Percentiles rank a stretch among this genome's conserved stretches.
phyloP scores from a whole-genome alignment of 108 stramenopile genomes.

The Cyclotella atomus region DNA sequence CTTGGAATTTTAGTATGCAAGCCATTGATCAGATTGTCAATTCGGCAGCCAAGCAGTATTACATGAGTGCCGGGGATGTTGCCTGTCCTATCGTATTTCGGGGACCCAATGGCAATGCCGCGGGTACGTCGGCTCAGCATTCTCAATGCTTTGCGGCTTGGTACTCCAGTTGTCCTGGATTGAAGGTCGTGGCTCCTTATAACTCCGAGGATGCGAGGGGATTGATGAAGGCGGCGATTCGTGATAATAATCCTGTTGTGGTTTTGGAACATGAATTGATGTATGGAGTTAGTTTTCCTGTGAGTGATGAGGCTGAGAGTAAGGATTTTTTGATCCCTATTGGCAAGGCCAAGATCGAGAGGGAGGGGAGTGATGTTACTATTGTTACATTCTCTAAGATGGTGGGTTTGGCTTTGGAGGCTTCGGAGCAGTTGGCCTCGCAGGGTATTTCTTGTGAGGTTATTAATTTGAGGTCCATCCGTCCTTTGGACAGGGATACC shows the following conservation, averaged over 20 bases:
- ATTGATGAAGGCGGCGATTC: conserved; percentile 98
- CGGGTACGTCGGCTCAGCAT: conserved; percentile 99
- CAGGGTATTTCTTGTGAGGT: conserved; percentile 93
- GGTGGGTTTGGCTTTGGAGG: conserved; percentile 93
- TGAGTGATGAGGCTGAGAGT: conserved; percentile 92
- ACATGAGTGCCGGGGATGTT: conserved; percentile 97
- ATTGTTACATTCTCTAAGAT: conserved; percentile 93
- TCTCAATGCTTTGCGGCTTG: conserved; percentile 99
- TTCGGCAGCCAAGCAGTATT: conserved; percentile 98
- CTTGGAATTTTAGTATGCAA: conserved; percentile 99
- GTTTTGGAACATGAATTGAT: conserved; percentile 98
- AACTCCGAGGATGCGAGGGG: conserved; percentile 97
- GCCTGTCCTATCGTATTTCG: conserved; percentile 98
- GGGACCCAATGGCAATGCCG: conserved; percentile 97
- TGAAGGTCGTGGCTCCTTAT: conserved; percentile 97
- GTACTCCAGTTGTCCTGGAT: conserved; percentile 90
- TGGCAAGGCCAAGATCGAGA: conserved; percentile 92
- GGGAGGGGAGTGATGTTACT: conserved; percentile 95
- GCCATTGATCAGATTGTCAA: conserved; percentile 99
- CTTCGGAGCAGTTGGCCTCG: conserved; percentile 84
- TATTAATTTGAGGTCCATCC: conserved; percentile 94
- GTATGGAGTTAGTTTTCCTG: conserved; percentile 95
- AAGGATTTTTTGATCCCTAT: conserved; percentile 92
- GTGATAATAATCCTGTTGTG: conserved; percentile 98
- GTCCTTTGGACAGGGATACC: conserved; percentile 95